Conservation (phyloP, 169 alveolate species). For the Plasmodium gaboni region DNA sequence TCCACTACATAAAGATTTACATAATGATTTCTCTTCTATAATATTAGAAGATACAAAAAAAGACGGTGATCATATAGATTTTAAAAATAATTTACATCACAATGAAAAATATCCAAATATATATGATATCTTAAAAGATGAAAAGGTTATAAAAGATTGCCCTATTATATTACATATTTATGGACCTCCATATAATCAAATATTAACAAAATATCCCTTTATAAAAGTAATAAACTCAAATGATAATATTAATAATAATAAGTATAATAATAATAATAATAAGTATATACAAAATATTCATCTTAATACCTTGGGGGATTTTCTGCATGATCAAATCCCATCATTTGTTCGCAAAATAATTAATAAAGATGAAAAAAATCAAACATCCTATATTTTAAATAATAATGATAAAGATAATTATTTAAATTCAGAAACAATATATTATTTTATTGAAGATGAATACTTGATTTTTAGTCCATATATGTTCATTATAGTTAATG, state of each 20-base stretch:
- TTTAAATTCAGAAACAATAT: constrained; percentile 31
- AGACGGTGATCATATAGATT: background rate
- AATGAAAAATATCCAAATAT: constrained; percentile 1
- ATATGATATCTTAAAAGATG: constrained; percentile 29
- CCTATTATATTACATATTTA: constrained; percentile 75
- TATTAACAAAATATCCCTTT: constrained; percentile 38
- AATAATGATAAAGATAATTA: background rate
- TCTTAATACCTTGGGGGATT: constrained; percentile 58
- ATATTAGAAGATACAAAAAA: background rate
- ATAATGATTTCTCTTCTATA: background rate
- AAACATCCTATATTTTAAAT: background rate
- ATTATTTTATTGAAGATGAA: constrained; percentile 61
- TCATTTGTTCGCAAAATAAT: constrained; percentile 43
- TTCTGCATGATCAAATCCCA: constrained; percentile 36
- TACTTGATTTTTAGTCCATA: constrained; percentile 59
- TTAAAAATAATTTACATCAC: background rate
- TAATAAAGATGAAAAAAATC: constrained; percentile 2
- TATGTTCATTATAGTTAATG: constrained; percentile 65
- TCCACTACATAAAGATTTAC: background rate
- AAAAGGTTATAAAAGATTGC: constrained; percentile 19
- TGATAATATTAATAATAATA: background rate
- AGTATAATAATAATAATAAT: background rate
- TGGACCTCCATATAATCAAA: constrained; percentile 76
- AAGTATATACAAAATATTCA: constrained; percentile 1
- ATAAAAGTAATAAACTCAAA: constrained; percentile 9